Conservation (phyloP, 176 grass and related monocot species). For the Hyparrhenia diplandra region DNA sequence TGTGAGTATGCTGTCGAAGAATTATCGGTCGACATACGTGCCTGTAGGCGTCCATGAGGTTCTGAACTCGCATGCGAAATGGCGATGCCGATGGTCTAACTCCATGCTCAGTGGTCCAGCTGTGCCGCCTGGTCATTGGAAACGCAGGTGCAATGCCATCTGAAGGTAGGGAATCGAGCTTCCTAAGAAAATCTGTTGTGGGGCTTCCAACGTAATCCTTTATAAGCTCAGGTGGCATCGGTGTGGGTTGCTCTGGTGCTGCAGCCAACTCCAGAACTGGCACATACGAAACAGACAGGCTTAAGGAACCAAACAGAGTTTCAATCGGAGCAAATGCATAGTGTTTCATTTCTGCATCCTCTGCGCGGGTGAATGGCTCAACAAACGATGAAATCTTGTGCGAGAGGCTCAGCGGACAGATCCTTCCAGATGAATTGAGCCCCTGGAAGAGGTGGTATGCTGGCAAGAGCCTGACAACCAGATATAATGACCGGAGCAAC, state of each 20-base stretch:
- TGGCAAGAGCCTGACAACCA: conserved; percentile 83
- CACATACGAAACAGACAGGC: conserved; percentile 73
- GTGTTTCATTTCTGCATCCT: conserved; percentile 67
- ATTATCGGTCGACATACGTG: conserved; percentile 4
- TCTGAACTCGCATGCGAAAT: conserved; percentile 1
- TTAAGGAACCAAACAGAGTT: conserved; percentile 59
- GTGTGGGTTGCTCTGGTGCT: conserved; percentile 32
- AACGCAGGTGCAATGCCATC: conserved; percentile 31
- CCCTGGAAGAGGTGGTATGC: conserved; percentile 75
- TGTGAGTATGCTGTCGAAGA: conserved; percentile 25
- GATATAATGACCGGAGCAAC: conserved; percentile 72
- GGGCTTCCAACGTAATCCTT: conserved; percentile 80
- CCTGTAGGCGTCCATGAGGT: conserved; percentile 7
- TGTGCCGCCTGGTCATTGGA: conserved; percentile 55
- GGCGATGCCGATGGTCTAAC: conserved; percentile 18
- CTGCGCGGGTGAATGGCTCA: conserved; percentile 56
- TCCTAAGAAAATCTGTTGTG: conserved; percentile 57
- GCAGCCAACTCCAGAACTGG: conserved; percentile 47
- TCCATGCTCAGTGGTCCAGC: conserved; percentile 68
- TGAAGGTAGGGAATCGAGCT: conserved; percentile 59
- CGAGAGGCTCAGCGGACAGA: conserved; percentile 55
- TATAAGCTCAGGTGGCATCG: conserved; percentile 63
- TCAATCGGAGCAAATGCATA: conserved; percentile 74
- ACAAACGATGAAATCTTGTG: conserved; percentile 80
- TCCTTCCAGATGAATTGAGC: conserved; percentile 65